Evolutionary conservation across 2,329 filamentous ascomycete genomes (phyloP).

Genomic region (Gyromitra esculenta): DNA sequence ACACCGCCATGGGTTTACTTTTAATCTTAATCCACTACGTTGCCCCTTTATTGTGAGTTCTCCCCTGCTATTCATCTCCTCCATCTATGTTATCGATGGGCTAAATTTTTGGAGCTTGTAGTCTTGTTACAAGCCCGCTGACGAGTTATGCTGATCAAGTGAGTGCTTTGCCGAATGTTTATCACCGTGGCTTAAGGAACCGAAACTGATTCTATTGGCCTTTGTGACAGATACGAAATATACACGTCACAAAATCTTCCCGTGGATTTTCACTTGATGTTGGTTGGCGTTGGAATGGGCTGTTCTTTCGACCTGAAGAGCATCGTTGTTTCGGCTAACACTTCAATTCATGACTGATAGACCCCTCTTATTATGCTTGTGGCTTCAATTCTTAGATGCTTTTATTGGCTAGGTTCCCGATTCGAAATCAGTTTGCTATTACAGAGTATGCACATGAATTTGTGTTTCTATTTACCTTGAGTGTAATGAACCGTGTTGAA

Average conservation of each 20-base stretch:
- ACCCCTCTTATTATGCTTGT: constrained; percentile 78
- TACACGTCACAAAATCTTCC: constrained; percentile 72
- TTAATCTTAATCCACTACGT: constrained; percentile 53
- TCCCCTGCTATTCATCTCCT: too few relatives aligned
- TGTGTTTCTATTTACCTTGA: neutral
- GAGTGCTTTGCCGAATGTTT: neutral
- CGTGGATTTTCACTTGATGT: constrained; percentile 74
- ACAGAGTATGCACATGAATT: constrained; percentile 63
- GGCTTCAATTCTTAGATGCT: constrained; percentile 73
- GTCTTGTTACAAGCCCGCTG: constrained; percentile 57
- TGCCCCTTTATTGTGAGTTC: constrained; percentile 55
- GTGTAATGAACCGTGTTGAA: constrained; percentile 3
- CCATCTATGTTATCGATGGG: neutral
- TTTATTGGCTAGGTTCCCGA: constrained; percentile 74
- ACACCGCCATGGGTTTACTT: constrained; percentile 50
- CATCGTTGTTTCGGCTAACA: constrained; percentile 14
- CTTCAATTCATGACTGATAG: constrained; percentile 17
- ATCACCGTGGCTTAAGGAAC: neutral
- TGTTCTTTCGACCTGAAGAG: constrained; percentile 5
- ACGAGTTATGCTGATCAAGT: constrained; percentile 58
- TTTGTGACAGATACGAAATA: constrained; percentile 59
- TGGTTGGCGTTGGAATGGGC: constrained; percentile 17
- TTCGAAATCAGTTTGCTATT: constrained; percentile 72
- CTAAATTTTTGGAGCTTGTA: constrained; percentile 19
- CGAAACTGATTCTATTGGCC: constrained; percentile 18